Evolutionary conservation across 768 basidiomycete genomes (phyloP), one percentile per base, ranked within the genome.

Genomic region (Leucocoprinus leucothites): DNA sequence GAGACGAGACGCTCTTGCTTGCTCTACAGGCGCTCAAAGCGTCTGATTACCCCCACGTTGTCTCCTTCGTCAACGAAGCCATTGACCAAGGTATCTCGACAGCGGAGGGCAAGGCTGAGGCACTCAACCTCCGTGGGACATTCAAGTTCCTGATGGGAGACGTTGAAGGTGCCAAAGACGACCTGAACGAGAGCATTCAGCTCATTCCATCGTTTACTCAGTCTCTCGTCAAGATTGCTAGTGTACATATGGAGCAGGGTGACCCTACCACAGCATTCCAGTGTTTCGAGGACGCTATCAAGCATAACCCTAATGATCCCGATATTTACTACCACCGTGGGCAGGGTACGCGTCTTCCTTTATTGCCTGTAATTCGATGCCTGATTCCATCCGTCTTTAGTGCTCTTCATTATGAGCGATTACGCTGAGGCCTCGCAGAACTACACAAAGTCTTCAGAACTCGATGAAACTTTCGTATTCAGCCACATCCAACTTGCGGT

Each of bases 301-400:
- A 79, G 62, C 81, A 89, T 61, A 86, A 98, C 63, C 74, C 86
- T 5, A 74, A 85, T 46, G 95, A 98, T 71, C 87, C 96, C 0
- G 96, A 98, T 70, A 93, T 97, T 54, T 98, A 92, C 76, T 99
- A 99, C 72, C 97, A 99, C 69, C 92, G 95, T 62, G 97, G 96
- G 43, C 97, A 99, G 78, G 91, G 91, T 90, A 47, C 46, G 78
- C 53, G 3, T 44, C 35, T 58, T 49, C 31, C 11, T 61, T 34
- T 41, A 42, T 24, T 40, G 7, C 16, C 28, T 31, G 38, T n/a
- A 11, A 42, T 22, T 28, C 9, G 26, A 19, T 13, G 16, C 9
- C 7, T 38, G 38, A 38, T 9, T 8, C 38, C 9, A 38, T 38
- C 16, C 16, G 41, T 26, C 34, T 9, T 3, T 57, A 92, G 95